A percentile compares a stretch with the other conserved stretches of the same genome.
Evolutionary conservation across 2,329 filamentous ascomycete species (phyloP).

Genomic region (Pseudogymnoascus sp.): DNA sequence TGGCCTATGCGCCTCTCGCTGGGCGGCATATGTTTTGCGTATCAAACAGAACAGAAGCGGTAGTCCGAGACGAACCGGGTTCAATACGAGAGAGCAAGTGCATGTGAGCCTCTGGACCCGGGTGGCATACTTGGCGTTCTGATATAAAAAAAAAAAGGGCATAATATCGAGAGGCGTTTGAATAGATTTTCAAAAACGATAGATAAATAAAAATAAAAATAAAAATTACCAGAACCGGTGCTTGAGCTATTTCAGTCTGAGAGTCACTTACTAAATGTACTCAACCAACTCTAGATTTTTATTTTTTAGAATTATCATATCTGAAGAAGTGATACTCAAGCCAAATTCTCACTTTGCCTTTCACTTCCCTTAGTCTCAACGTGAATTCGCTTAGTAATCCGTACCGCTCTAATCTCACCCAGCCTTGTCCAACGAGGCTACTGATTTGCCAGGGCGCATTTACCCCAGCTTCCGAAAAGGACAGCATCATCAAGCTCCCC

Average conservation of each 20-base stretch:
- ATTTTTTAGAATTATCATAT: background rate
- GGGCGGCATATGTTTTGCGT: background rate
- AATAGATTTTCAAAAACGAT: background rate
- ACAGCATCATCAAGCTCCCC: constrained; percentile 1
- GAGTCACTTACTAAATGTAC: background rate
- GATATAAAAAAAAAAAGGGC: no score
- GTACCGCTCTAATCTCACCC: background rate
- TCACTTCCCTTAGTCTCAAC: background rate
- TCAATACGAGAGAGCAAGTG: background rate
- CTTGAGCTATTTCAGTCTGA: background rate
- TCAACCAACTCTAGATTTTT: background rate
- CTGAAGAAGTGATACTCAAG: background rate
- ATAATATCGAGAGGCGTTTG: background rate
- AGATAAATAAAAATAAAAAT: background rate
- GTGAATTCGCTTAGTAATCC: background rate
- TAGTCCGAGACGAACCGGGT: background rate
- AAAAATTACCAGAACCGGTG: background rate
- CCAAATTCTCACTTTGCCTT: background rate
- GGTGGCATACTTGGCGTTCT: background rate
- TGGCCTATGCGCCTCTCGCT: background rate
- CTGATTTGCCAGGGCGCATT: background rate
- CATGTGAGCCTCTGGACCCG: background rate
- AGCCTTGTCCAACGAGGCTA: constrained; percentile 1
- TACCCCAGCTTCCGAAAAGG: constrained; percentile 3
- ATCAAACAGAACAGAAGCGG: background rate